Evolutionary conservation across 768 basidiomycete genomes (phyloP).

Genomic region (Mycena leptocephala): DNA sequence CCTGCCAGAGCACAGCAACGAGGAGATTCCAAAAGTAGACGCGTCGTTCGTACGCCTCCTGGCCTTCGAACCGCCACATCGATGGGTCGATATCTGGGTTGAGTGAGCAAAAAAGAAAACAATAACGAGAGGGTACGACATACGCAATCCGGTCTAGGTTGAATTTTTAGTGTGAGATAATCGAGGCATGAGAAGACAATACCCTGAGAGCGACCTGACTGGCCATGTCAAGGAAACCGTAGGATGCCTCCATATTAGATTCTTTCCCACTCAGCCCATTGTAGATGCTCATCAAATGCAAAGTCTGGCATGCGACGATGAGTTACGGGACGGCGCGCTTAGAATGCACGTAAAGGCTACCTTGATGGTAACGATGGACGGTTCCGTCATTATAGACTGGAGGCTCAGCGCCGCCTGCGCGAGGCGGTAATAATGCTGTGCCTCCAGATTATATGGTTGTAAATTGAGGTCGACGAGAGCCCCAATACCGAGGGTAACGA

Average conservation of each 20-base stretch:
- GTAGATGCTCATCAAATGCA: constrained; percentile 71
- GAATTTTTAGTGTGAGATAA: constrained; percentile 7
- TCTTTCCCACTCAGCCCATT: constrained; percentile 70
- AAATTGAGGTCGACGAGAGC: constrained; percentile 63
- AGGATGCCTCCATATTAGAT: constrained; percentile 64
- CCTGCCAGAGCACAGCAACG: constrained; percentile 67
- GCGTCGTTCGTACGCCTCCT: constrained; percentile 68
- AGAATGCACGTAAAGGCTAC: constrained; percentile 30
- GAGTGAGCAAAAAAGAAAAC: not conserved
- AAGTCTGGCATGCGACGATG: constrained; percentile 45
- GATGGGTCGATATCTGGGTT: constrained; percentile 65
- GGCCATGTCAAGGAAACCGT: constrained; percentile 63
- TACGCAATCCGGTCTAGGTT: constrained; percentile 62
- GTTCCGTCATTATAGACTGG: constrained; percentile 60
- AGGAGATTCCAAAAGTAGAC: constrained; percentile 72
- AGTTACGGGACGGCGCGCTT: not conserved
- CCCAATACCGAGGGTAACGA: constrained; percentile 65
- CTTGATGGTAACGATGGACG: constrained; percentile 66
- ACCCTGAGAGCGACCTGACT: constrained; percentile 66
- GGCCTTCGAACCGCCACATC: constrained; percentile 65
- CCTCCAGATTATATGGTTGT: constrained; percentile 65
- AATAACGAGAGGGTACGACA: constrained; percentile 33
- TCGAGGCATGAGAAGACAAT: constrained; percentile 7
- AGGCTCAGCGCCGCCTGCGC: constrained; percentile 64
- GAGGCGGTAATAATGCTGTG: constrained; percentile 67